These are phyloP conservation scores for Chrysanthemum seticuspe DNA, from an alignment of 129 eudicot species.

Conservation along the genomic window DNA sequence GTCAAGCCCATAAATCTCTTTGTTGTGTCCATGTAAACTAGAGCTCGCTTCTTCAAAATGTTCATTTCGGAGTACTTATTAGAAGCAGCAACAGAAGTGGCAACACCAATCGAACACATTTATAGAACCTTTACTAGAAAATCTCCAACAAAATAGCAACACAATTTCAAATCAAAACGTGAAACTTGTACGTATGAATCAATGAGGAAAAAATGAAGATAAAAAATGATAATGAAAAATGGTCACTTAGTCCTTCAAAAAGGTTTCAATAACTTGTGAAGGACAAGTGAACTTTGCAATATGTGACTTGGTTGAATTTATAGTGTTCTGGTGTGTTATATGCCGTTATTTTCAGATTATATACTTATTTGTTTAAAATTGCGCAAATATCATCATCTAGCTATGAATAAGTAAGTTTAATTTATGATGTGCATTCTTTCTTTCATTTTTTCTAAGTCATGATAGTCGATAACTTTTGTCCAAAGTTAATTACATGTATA, in stretches of 20 bases:
- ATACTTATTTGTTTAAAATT: too few relatives aligned
- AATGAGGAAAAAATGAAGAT: slow-evolving; percentile 7
- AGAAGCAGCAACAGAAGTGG: slow-evolving; percentile 9
- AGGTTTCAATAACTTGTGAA: slow-evolving; percentile 12
- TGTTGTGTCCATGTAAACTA: slow-evolving; percentile 18
- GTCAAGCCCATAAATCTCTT: slow-evolving; percentile 12
- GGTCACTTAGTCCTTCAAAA: slow-evolving; percentile 12
- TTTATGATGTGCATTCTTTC: too few relatives aligned
- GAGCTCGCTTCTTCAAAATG: slow-evolving; percentile 20
- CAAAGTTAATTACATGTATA: not conserved
- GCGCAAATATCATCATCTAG: too few relatives aligned
- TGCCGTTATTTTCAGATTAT: not conserved
- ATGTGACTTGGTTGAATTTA: slow-evolving; percentile 18
- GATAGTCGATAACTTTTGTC: too few relatives aligned
- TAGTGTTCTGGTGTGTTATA: not conserved
- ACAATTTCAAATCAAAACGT: not conserved
- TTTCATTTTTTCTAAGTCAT: too few relatives aligned
- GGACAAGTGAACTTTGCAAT: slow-evolving; percentile 7
- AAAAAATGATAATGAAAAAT: not conserved
- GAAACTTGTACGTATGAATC: not conserved
- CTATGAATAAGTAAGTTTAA: too few relatives aligned
- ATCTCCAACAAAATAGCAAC: not conserved
- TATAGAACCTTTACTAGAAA: not conserved
- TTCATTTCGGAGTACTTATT: slow-evolving; percentile 4
- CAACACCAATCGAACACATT: slow-evolving; percentile 24